Evolutionary conservation across 352 stramenopile species (phyloP), one percentile per base, ranked within the genome.

Genomic region (Phytophthora fragariaefolia): DNA sequence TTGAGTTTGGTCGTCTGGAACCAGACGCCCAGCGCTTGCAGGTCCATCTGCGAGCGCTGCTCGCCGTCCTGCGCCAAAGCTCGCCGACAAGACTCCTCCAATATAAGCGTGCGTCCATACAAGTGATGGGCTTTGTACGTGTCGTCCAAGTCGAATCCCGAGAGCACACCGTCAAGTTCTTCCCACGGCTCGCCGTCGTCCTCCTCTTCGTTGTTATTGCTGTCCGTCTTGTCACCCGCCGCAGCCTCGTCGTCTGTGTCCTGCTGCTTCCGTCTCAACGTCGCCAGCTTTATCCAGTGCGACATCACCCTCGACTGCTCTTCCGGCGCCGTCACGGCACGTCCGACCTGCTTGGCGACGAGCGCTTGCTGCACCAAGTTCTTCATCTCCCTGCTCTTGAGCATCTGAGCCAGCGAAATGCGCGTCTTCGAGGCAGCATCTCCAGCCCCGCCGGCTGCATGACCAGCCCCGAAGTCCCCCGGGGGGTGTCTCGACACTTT

Each of bases 1-100:
- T 91, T 89, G 58, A 91, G 78, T 28, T 91, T 91, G 1, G 81
- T 91, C 26, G 84, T 81, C 62, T 87, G 82, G 59, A 93, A 90
- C 85, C 85, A 93, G 17, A 78, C 81, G 2, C 82, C 73, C n/a
- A 93, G 69, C 27, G 80, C 66, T 45, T 90, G 82, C 0, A 93
- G 51, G 46, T 90, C 85, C 61, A 74, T 69, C 24, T 79, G 71
- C 20, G 85, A 87, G 4, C 82, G 82, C 18, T 88, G 76, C 23
- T 90, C 83, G 28, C 79, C 71, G 24, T 64, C 71, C 48, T 79
- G 71, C 1, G 71, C 73, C 8, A 93, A 71, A 8, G 85, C 82
- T 6, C 78, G 79, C 0, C 85, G 81, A 59, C 82, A 93, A 0
- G 81, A 88, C 46, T 93, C 85, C 46, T 90, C 82, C 2, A 93